Conservation (phyloP, 2,329 filamentous ascomycete genomes). For the Podosphaera fusca region DNA sequence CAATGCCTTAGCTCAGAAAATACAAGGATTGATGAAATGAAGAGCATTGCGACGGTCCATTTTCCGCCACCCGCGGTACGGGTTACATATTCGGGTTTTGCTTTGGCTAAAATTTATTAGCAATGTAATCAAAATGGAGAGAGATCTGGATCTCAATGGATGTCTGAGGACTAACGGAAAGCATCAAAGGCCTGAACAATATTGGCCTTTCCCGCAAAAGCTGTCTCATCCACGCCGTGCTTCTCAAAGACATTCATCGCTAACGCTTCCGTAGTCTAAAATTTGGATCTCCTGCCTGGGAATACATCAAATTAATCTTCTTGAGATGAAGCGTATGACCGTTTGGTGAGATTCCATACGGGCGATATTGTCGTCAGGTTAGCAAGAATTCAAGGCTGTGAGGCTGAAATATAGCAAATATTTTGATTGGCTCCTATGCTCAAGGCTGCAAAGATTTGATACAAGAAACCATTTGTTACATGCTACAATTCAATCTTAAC, state of each 20-base stretch:
- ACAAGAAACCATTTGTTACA: too few relatives aligned
- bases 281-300: neutral
- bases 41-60: conserved; percentile 67
- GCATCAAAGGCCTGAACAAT: conserved; percentile 82
- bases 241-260: conserved; percentile 55
- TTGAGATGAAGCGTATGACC: too few relatives aligned
- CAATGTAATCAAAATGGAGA: neutral
- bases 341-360: too few relatives aligned
- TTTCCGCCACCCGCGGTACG: conserved; percentile 71
- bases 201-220: conserved; percentile 46
- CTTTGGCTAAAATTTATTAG: conserved; percentile 43
- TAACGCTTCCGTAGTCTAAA: conserved; percentile 1
- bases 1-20: conserved; percentile 59
- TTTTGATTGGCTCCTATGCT: too few relatives aligned
- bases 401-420: too few relatives aligned
- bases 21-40: conserved; percentile 52
- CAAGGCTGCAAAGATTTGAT: too few relatives aligned
- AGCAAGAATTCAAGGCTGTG: too few relatives aligned
- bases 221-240: conserved; percentile 49
- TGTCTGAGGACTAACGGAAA: conserved; percentile 46
- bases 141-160: neutral
- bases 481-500: too few relatives aligned
- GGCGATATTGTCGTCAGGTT: too few relatives aligned
- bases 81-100: conserved; percentile 78
- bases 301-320: too few relatives aligned